Evolutionary conservation across 306 rosid genomes (phyloP), one percentile per base, ranked within the genome.

Genomic region (Ammopiptanthus mongolicus): DNA sequence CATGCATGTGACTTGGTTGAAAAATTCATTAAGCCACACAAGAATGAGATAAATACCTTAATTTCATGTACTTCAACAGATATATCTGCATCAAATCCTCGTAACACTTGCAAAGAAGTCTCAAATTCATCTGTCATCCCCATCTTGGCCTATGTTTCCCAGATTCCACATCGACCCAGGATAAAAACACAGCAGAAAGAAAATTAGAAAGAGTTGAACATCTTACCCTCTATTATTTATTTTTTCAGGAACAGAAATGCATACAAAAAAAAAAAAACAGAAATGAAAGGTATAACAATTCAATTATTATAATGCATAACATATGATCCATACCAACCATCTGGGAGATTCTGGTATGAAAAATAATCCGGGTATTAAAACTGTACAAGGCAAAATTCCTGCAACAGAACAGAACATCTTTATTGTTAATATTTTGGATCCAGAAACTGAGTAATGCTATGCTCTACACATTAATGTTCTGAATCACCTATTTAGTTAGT

Each of bases 281-380:
- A 58, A 73, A 44, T 47, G 50, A 74, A 69, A 44, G 66, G 68
- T 51, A 55, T 17, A 39, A 28, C 46, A 52, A 52, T 50, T 69
- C 50, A 69, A 42, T 73, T 31, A 23, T 60, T 34, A 65, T 29
- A 72, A 68, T 46, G 51, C 53, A 66, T 55, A 11, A 56, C 65
- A 34, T 51, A 63, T 18, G 84, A 85, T 69, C 60, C 91, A 82
- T 82, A 92, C 97, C 96, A 92, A 89, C 97, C 96, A 92, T 72
- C 97, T 83, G 57, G 97, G 96, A 67, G 96, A 92, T 81, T 92
- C 97, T 39, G 96, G 97, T 64, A 90, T 82, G 84, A 92, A 92
- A 87, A 92, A 92, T 74, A 92, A 78, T 58, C 93, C 93, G 44
- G 96, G 93, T 28, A 90, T 88, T 71, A 92, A 78, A 59, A 92